Evolutionary conservation across 495 filamentous ascomycete species (phyloP).

Genomic region (Neurospora sp.): DNA sequence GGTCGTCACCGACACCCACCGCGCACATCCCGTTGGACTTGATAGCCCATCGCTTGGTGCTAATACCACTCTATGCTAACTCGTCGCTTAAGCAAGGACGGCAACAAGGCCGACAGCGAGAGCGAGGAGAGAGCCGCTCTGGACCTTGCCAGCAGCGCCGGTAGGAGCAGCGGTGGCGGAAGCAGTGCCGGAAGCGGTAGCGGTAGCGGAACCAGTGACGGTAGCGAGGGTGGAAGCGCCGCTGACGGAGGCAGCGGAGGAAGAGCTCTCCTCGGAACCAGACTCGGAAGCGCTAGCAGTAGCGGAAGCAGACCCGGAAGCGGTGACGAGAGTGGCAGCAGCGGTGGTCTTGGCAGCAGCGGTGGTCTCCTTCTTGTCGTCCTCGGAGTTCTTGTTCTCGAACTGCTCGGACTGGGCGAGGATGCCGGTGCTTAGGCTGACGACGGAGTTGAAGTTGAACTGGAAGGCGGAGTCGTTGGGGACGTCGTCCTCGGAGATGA

Average conservation of each 20-base stretch:
- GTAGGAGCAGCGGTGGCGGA: constrained; percentile 2
- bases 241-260: not conserved
- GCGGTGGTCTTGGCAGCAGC: not conserved
- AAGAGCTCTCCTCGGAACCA: not conserved
- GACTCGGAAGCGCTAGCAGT: not conserved
- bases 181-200: not conserved
- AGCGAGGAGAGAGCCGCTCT: constrained; percentile 9
- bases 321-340: not conserved
- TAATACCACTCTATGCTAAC: not conserved
- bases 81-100: constrained; percentile 7
- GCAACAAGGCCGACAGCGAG: constrained; percentile 10
- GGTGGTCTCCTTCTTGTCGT: not conserved
- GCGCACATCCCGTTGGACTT: not conserved
- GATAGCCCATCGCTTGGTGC: not conserved
- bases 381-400: constrained; percentile 7
- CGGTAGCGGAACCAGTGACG: not conserved
- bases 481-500: constrained; percentile 8
- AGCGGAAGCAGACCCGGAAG: not conserved
- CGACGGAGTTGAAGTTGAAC: constrained; percentile 23
- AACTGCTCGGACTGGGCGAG: constrained; percentile 24
- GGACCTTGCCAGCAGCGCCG: constrained; percentile 1
- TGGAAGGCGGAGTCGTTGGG: constrained; percentile 15
- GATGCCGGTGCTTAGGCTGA: constrained; percentile 16
- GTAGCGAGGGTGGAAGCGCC: not conserved
- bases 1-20: not conserved